Conservation (phyloP, 257 asterid genomes). For the Nicotiana attenuata region DNA sequence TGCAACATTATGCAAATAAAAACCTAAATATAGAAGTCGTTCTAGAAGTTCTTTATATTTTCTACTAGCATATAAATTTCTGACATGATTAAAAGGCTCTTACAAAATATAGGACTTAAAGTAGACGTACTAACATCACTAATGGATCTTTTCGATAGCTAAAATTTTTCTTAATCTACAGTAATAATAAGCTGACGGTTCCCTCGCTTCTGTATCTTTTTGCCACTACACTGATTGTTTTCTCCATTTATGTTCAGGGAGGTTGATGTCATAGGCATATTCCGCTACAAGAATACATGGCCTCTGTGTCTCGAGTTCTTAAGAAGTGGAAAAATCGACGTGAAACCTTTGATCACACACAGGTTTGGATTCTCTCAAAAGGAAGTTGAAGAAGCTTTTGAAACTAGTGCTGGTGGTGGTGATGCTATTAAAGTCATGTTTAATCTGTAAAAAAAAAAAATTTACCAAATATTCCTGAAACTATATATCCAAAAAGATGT, state of each 20-base stretch:
- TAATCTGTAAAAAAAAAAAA: slow-evolving; percentile 35
- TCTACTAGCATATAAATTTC: not conserved
- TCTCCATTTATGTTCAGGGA: slow-evolving; percentile 40
- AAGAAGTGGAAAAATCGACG: slow-evolving; percentile 77
- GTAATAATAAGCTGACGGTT: not conserved
- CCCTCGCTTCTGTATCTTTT: not conserved
- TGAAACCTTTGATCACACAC: slow-evolving; percentile 89
- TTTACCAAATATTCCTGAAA: not conserved
- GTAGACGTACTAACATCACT: not conserved
- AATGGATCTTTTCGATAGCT: too few relatives aligned
- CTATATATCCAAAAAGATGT: not conserved
- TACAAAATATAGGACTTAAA: not conserved
- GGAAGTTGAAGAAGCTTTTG: slow-evolving; percentile 87
- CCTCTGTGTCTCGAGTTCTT: slow-evolving; percentile 81
- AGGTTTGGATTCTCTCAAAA: slow-evolving; percentile 71
- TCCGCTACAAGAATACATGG: slow-evolving; percentile 94
- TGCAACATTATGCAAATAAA: not conserved
- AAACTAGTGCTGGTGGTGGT: slow-evolving; percentile 80
- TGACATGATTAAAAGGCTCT: not conserved
- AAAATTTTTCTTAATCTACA: not conserved
- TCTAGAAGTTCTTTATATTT: not conserved
- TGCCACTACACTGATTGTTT: not conserved
- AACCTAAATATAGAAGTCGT: not conserved
- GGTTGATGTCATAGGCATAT: slow-evolving; percentile 84
- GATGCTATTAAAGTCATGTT: slow-evolving; percentile 97